Percentiles rank a stretch among this genome's conserved stretches.
These are phyloP conservation scores for Sordariomycetes sp. DNA, from an alignment of 2,329 filamentous ascomycete species.

Conservation along the genomic window DNA sequence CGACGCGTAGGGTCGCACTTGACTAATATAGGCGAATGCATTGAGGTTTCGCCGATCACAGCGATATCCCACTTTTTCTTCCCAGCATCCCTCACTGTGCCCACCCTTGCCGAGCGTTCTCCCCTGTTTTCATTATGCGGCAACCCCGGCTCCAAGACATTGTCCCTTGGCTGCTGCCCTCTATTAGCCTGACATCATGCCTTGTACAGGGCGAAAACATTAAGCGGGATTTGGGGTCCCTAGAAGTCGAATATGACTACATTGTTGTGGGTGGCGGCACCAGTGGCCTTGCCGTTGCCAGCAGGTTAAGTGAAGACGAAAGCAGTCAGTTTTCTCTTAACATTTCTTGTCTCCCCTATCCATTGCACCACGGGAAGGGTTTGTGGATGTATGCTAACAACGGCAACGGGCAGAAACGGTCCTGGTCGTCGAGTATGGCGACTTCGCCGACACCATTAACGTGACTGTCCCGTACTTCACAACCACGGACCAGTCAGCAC, in stretches of 20 bases:
- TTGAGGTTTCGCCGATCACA: no score
- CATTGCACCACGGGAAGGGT: neutral
- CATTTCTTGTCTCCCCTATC: no score
- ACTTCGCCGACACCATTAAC: constrained; percentile 14
- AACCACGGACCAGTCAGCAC: constrained; percentile 8
- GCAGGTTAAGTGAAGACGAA: constrained; percentile 20
- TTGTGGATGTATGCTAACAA: neutral
- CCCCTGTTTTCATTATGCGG: no score
- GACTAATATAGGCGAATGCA: no score
- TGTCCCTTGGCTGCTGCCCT: neutral
- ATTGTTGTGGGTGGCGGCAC: constrained; percentile 19
- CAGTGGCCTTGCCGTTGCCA: constrained; percentile 21
- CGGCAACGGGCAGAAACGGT: constrained; percentile 10
- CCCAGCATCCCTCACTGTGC: no score
- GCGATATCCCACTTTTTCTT: no score
- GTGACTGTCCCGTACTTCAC: constrained; percentile 12
- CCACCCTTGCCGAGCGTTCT: no score
- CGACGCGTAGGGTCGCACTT: no score
- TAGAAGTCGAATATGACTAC: constrained; percentile 15
- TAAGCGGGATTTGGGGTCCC: constrained; percentile 12
- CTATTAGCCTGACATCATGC: neutral
- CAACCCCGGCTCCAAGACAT: neutral
- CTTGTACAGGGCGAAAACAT: neutral
- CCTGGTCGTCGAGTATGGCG: constrained; percentile 17
- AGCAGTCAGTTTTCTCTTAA: constrained; percentile 8